These are phyloP conservation scores for Anastatica hierochuntica DNA, from an alignment of 345 rosid species.

Conservation along the genomic window DNA sequence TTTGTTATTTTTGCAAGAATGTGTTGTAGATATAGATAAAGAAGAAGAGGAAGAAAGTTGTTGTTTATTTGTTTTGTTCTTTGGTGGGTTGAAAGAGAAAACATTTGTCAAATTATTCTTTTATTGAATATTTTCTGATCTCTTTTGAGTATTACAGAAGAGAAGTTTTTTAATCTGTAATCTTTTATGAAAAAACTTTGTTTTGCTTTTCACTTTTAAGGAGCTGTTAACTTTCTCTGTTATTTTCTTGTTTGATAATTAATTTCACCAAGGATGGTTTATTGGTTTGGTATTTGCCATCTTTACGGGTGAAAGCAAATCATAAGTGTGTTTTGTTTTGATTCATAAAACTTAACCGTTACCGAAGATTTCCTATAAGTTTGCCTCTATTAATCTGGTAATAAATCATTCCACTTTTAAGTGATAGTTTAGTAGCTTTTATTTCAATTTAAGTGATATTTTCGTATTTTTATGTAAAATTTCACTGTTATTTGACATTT, in stretches of 20 bases:
- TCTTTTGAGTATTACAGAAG: slow-evolving; percentile 19
- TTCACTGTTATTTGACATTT: too few species aligned
- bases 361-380: too few species aligned
- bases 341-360: too few species aligned
- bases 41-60: slow-evolving; percentile 1
- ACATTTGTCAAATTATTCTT: slow-evolving; percentile 22
- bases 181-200: slow-evolving; percentile 1
- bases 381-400: too few species aligned
- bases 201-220: too few species aligned
- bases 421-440: too few species aligned
- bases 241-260: neutral
- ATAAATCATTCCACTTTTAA: too few species aligned
- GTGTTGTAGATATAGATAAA: slow-evolving; percentile 30
- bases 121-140: slow-evolving; percentile 19
- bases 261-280: neutral
- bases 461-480: too few species aligned
- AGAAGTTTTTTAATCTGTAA: slow-evolving; percentile 13
- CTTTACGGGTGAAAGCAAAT: too few species aligned
- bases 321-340: too few species aligned
- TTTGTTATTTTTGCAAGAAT: slow-evolving; percentile 27
- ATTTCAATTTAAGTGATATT: too few species aligned
- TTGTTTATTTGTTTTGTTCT: slow-evolving; percentile 29
- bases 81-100: slow-evolving; percentile 9
- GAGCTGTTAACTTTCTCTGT: neutral
- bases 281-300: too few species aligned